These are phyloP conservation scores for Colletotrichum spinosum DNA, from an alignment of 2,329 filamentous ascomycete species.

Conservation along the genomic window DNA sequence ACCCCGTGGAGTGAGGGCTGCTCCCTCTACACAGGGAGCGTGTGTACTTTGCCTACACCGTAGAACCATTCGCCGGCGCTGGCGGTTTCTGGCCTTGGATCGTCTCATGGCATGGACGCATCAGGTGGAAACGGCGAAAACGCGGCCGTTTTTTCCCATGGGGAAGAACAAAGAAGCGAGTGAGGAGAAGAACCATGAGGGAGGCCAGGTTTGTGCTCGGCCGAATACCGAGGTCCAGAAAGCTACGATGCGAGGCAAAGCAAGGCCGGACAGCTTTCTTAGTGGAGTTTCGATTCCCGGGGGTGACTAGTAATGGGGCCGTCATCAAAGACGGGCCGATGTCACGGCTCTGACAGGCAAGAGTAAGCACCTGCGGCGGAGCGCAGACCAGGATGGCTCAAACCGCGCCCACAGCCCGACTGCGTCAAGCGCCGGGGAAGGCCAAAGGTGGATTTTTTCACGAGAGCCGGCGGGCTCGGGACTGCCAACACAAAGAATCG, in stretches of 20 bases:
- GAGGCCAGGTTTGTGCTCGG: constrained; percentile 31
- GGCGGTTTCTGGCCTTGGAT: constrained; percentile 15
- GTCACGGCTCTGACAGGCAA: constrained; percentile 34
- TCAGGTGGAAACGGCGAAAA: constrained; percentile 30
- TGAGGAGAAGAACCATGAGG: constrained; percentile 4
- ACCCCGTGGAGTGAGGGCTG: constrained; percentile 26
- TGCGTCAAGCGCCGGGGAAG: constrained; percentile 18
- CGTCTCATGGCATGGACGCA: constrained; percentile 9
- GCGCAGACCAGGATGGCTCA: constrained; percentile 25
- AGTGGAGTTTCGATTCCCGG: constrained; percentile 18
- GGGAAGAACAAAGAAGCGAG: constrained; percentile 32
- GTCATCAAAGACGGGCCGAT: constrained; percentile 37
- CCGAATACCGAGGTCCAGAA: constrained; percentile 22
- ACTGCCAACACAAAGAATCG: background rate
- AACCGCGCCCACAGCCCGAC: constrained; percentile 27
- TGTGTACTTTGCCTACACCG: background rate
- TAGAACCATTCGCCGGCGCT: background rate
- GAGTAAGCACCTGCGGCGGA: constrained; percentile 31
- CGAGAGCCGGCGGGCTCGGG: background rate
- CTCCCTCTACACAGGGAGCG: too few relatives aligned
- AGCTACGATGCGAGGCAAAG: constrained; percentile 7
- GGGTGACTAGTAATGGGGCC: constrained; percentile 29
- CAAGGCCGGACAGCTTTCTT: constrained; percentile 9
- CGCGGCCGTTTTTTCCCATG: constrained; percentile 33
- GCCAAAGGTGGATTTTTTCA: background rate